Evolutionary conservation across 2,329 filamentous ascomycete genomes (phyloP).

Genomic region (Cytospora paraplurivora): DNA sequence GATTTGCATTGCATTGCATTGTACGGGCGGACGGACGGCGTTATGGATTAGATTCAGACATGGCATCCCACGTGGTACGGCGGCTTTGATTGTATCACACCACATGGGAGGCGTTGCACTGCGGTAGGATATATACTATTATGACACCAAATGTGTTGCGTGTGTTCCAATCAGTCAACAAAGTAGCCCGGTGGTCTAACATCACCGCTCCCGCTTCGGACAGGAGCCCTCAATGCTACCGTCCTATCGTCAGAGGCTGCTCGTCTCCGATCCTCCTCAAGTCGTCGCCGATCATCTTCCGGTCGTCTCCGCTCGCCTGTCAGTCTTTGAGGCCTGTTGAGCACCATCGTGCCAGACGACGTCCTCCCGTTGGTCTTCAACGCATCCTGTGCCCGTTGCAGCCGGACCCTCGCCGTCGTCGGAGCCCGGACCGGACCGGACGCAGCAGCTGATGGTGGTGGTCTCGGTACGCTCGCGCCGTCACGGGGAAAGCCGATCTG

Average conservation of each 20-base stretch:
- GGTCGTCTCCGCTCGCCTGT: conserved; percentile 8
- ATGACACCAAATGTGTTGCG: neutral
- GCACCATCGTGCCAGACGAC: conserved; percentile 11
- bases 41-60: neutral
- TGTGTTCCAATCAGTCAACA: conserved; percentile 2
- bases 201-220: conserved; percentile 2
- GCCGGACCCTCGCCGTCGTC: conserved; percentile 19
- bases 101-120: neutral
- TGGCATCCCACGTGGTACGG: neutral
- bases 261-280: no score
- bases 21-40: no score
- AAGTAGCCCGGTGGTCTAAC: conserved; percentile 21
- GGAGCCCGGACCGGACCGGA: conserved; percentile 9
- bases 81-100: neutral
- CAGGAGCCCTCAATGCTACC: neutral
- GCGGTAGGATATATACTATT: neutral
- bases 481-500: neutral
- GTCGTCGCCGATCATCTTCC: no score
- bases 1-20: neutral
- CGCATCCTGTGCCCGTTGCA: conserved; percentile 24
- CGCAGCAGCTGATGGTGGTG: conserved; percentile 3
- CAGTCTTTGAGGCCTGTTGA: conserved; percentile 16
- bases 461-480: conserved; percentile 10
- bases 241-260: neutral
- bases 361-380: conserved; percentile 15